A percentile compares a stretch with the other conserved stretches of the same genome.
Conservation (phyloP, 208 protist genomes). For the Lotmaria passim region DNA sequence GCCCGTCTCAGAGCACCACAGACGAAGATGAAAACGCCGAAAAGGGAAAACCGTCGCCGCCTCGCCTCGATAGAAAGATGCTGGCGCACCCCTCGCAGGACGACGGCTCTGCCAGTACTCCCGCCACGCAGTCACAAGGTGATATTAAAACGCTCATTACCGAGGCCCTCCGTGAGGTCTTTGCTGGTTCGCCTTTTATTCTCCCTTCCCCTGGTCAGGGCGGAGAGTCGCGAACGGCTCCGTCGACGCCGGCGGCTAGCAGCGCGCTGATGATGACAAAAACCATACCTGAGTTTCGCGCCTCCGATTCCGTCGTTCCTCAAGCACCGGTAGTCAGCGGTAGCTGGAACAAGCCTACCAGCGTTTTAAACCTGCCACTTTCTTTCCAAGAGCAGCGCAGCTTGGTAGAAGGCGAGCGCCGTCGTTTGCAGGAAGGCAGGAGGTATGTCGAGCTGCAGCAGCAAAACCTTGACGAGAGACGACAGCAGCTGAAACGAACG, state of each 20-base stretch:
- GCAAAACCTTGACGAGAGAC: conserved; percentile 63
- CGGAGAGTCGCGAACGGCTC: conserved; percentile 8
- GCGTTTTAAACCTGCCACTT: conserved; percentile 21
- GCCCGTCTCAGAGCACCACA: conserved; percentile 35
- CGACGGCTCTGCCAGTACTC: not conserved
- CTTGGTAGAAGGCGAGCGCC: conserved; percentile 58
- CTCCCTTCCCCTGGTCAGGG: conserved; percentile 39
- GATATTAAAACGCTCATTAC: conserved; percentile 72
- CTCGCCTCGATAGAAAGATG: conserved; percentile 30
- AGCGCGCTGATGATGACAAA: conserved; percentile 1
- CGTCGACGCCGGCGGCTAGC: conserved; percentile 17
- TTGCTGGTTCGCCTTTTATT: conserved; percentile 70
- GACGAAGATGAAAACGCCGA: conserved; percentile 27
- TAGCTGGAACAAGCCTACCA: not conserved
- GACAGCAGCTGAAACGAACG: conserved; percentile 55
- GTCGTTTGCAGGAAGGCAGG: conserved; percentile 52
- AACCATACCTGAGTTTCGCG: conserved; percentile 7
- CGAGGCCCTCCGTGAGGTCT: conserved; percentile 65
- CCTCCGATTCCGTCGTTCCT: conserved; percentile 9
- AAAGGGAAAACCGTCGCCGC: conserved; percentile 26
- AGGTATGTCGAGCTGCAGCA: conserved; percentile 64
- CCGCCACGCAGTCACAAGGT: conserved; percentile 11
- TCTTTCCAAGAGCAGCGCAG: conserved; percentile 52
- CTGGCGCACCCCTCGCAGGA: conserved; percentile 12
- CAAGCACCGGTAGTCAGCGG: conserved; percentile 10